A percentile compares a stretch with the other conserved stretches of the same genome.
Conservation (phyloP, 1,284 basidiomycete genomes). For the Moesziomyces parantarcticus region DNA sequence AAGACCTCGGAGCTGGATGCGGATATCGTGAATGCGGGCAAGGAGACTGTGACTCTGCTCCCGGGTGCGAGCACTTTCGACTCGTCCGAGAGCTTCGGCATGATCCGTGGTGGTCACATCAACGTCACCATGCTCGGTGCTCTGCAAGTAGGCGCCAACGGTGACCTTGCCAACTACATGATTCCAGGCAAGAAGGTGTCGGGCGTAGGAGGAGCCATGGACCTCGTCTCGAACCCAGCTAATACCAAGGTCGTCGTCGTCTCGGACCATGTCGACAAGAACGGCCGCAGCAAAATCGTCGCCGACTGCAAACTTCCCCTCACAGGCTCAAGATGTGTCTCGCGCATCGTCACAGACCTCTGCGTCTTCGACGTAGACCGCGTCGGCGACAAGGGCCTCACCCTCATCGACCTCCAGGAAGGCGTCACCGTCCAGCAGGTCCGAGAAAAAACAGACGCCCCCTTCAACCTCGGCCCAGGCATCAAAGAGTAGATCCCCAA, state of each 20-base stretch:
- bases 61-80: slow-evolving; percentile 94
- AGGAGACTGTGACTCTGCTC: slow-evolving; percentile 82
- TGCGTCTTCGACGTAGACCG: slow-evolving; percentile 87
- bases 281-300: slow-evolving; percentile 87
- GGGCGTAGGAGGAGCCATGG: slow-evolving; percentile 95
- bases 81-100: slow-evolving; percentile 89
- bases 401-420: slow-evolving; percentile 82
- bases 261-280: slow-evolving; percentile 89
- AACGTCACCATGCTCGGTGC: slow-evolving; percentile 91
- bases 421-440: slow-evolving; percentile 87
- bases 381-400: slow-evolving; percentile 74
- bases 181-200: slow-evolving; percentile 84
- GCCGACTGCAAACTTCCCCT: slow-evolving; percentile 84
- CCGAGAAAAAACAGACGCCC: slow-evolving; percentile 82
- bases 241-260: slow-evolving; percentile 75
- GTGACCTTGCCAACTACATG: slow-evolving; percentile 99
- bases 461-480: slow-evolving; percentile 72
- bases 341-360: slow-evolving; percentile 90
- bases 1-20: slow-evolving; percentile 52
- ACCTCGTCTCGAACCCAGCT: slow-evolving; percentile 69
- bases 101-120: slow-evolving; percentile 94
- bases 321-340: slow-evolving; percentile 86
- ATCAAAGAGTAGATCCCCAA: slow-evolving; percentile 12
- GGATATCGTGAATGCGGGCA: slow-evolving; percentile 77
- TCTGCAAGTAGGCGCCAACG: slow-evolving; percentile 91